Percentiles rank a stretch among this genome's conserved stretches.
Conservation (phyloP, 2,329 filamentous ascomycete genomes). For the Exophiala bonariae region DNA sequence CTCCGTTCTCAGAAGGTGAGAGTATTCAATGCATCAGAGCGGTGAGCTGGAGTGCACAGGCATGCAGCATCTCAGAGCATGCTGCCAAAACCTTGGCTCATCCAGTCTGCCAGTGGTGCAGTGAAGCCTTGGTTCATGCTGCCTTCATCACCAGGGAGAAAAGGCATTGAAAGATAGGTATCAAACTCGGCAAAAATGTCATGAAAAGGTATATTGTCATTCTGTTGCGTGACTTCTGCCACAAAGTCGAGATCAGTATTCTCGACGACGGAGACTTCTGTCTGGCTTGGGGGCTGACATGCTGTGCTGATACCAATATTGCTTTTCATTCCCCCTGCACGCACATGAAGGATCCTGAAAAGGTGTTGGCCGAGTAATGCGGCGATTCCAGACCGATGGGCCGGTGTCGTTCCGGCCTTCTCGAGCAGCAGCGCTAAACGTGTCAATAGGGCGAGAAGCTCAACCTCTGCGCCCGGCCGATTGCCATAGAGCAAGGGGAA, state of each 20-base stretch:
- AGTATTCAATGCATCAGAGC: no score
- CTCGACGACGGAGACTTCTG: not conserved
- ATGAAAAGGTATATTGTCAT: no score
- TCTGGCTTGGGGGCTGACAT: no score
- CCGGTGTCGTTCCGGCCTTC: conserved; percentile 30
- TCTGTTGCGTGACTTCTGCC: not conserved
- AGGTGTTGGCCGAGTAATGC: conserved; percentile 33
- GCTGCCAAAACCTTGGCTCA: conserved; percentile 28
- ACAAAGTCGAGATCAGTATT: not conserved
- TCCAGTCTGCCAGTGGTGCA: conserved; percentile 31
- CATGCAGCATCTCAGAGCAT: not conserved
- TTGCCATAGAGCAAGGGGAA: conserved; percentile 28
- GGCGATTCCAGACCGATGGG: conserved; percentile 33
- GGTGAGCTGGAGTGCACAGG: no score
- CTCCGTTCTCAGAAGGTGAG: no score
- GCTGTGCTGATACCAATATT: not conserved
- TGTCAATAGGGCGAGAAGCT: conserved; percentile 30
- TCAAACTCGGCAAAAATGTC: conserved; percentile 24
- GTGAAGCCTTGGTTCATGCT: conserved; percentile 26
- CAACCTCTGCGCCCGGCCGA: conserved; percentile 24
- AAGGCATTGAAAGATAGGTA: conserved; percentile 25
- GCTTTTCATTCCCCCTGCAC: conserved; percentile 18
- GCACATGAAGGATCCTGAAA: conserved; percentile 29
- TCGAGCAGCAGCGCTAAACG: conserved; percentile 32
- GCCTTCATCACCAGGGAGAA: conserved; percentile 14